Conservation (phyloP, 805 yeast genomes). For the Gaillardinia entomophila region DNA sequence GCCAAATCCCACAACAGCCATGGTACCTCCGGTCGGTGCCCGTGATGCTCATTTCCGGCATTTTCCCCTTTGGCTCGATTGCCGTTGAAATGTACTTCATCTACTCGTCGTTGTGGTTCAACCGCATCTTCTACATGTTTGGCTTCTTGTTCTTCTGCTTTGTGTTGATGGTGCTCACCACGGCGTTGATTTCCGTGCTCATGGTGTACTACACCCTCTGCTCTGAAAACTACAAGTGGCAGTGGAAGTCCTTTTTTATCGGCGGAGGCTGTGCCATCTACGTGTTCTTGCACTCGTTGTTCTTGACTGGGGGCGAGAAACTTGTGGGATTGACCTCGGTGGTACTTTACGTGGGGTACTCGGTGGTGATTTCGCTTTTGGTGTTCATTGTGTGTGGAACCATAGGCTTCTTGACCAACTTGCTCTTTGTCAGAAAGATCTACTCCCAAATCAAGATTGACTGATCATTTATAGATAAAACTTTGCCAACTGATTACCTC, state of each 20-base stretch:
- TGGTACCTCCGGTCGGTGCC: conserved; percentile 69
- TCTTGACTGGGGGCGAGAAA: conserved; percentile 57
- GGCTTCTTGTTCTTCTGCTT: conserved; percentile 91
- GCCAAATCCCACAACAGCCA: conserved; percentile 92
- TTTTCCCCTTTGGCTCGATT: conserved; percentile 91
- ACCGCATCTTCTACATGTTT: conserved; percentile 92
- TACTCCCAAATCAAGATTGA: conserved; percentile 87
- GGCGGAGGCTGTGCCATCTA: conserved; percentile 89
- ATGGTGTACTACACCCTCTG: conserved; percentile 81
- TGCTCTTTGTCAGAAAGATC: conserved; percentile 71
- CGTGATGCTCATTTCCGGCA: conserved; percentile 71
- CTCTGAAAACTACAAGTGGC: conserved; percentile 94
- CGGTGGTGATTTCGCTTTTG: conserved; percentile 60
- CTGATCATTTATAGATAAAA: conserved; percentile 7
- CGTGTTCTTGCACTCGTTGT: conserved; percentile 76
- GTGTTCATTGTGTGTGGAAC: conserved; percentile 84
- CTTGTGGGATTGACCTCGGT: conserved; percentile 72
- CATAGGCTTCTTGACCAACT: conserved; percentile 72
- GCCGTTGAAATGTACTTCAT: conserved; percentile 94
- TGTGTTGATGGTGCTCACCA: conserved; percentile 73
- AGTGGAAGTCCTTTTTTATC: conserved; percentile 84
- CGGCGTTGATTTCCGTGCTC: conserved; percentile 72
- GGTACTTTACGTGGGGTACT: conserved; percentile 79
- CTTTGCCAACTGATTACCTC: too few relatives aligned
- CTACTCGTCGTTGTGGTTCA: conserved; percentile 88